Base-by-base conservation (phyloP, 2,329 filamentous ascomycete genomes). In the Penicillium sp. region DNA sequence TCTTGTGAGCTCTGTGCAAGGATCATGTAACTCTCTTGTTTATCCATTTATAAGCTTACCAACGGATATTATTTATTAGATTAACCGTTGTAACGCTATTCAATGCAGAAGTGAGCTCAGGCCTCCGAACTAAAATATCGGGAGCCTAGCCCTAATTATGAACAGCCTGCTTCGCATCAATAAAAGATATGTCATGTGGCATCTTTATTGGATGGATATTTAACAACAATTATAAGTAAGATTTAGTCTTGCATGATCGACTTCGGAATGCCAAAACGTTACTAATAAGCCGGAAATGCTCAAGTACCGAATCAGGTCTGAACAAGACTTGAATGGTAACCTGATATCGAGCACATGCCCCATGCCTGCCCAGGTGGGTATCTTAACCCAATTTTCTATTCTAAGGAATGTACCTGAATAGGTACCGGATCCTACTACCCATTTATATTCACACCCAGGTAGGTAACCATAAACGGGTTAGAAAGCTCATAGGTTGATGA, bases 101-200 rank as follows among this genome's bases (percentile, higher is more conserved):
- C 24, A 20, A 47, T 53, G 51, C 28, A 26, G 35, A 33, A 53
- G 18, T 53, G 51, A 38, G 42, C 42, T 53, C 51, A 38, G 51
- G 28, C 51, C 42, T 24, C 28, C 38, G 2, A 21, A 47, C 42
- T 38, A 38, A 20, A 23, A 20, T 12, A 33, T 20, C 42, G 24
- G 35, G 28, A 38, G 40, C 28, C 40, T 46, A 47, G 38, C 26
- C 24, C 23, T 23, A 20, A 43, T 18, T 4, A 21, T 18, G 9
- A 23, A 23, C 3, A 21, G 5, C 18, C 40, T 43, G 20, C 9
- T 18, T 21, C 9, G 40, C 40, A 43, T 23, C 9, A 18, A 43
- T 42, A 21, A 42, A 42, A 42, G 18, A 7, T 42, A 42, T 42
- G 18, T 42, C 8, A 42, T 42, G 16, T 18, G 35, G n/a, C 8